Evolutionary conservation across 2,329 filamentous ascomycete genomes (phyloP).

Genomic region (Ascocoryne sarcoides): DNA sequence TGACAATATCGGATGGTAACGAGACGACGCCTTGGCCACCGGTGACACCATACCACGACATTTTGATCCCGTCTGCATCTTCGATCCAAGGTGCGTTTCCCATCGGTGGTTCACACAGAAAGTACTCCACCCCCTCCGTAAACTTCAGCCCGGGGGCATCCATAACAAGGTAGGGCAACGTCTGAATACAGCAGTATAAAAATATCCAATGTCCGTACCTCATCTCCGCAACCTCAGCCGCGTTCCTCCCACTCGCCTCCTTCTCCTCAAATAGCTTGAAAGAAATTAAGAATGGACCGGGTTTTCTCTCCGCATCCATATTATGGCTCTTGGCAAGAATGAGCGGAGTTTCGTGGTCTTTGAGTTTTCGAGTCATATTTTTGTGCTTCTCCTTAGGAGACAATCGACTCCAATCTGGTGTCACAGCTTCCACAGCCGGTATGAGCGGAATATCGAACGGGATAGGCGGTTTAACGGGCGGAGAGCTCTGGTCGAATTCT

Average conservation of each 20-base stretch:
- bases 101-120: constrained; percentile 67
- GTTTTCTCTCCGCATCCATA: constrained; percentile 51
- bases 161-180: constrained; percentile 66
- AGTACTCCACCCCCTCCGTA: constrained; percentile 70
- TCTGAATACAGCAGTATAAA: constrained; percentile 69
- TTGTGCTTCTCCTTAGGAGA: constrained; percentile 68
- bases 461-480: constrained; percentile 82
- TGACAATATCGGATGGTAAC: constrained; percentile 52
- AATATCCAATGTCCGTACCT: constrained; percentile 75
- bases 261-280: constrained; percentile 66
- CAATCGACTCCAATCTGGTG: constrained; percentile 51
- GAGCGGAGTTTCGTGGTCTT: constrained; percentile 67
- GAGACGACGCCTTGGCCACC: constrained; percentile 54
- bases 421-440: constrained; percentile 58
- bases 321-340: constrained; percentile 79
- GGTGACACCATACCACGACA: constrained; percentile 67
- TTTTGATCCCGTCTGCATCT: constrained; percentile 48
- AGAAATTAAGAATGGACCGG: constrained; percentile 54
- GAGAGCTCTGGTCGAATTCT: constrained; percentile 83
- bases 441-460: constrained; percentile 81
- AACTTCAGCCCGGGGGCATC: constrained; percentile 63
- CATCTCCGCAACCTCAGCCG: constrained; percentile 61
- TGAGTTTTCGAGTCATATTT: constrained; percentile 61
- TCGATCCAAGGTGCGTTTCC: constrained; percentile 66
- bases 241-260: constrained; percentile 53